Percentiles rank a stretch among this genome's conserved stretches.
Conservation (phyloP, 2,329 filamentous ascomycete species). For the Atkinsonella texensis region DNA sequence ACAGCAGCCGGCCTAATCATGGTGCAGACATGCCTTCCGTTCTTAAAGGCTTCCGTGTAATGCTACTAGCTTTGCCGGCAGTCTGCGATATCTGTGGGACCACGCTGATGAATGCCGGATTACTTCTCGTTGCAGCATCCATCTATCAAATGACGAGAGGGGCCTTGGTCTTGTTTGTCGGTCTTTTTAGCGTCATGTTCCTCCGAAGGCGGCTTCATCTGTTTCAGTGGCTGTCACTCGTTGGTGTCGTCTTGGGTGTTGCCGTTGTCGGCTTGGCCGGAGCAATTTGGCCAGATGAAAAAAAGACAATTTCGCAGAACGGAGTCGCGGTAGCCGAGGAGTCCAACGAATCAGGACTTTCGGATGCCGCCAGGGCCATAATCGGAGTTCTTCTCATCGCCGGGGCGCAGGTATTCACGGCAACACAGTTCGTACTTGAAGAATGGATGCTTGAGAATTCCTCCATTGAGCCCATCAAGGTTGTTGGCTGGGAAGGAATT, state of each 20-base stretch:
- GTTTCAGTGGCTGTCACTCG: constrained; percentile 88
- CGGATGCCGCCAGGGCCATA: constrained; percentile 41
- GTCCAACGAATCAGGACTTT: constrained; percentile 26
- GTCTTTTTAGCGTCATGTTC: constrained; percentile 88
- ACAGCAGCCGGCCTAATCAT: constrained; percentile 15
- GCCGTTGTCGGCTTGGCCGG: constrained; percentile 83
- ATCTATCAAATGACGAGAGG: constrained; percentile 99
- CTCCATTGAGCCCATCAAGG: constrained; percentile 64
- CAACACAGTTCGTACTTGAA: constrained; percentile 90
- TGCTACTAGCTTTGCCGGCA: constrained; percentile 72
- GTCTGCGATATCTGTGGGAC: constrained; percentile 92
- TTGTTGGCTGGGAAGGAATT: constrained; percentile 92
- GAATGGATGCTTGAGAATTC: constrained; percentile 72
- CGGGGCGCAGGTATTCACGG: constrained; percentile 90
- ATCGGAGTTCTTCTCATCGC: constrained; percentile 85
- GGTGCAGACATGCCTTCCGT: constrained; percentile 46
- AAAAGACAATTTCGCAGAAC: constrained; percentile 26
- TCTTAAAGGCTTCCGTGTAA: constrained; percentile 58
- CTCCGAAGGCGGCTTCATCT: constrained; percentile 63
- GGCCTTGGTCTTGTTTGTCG: constrained; percentile 89
- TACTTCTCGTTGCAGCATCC: constrained; percentile 86
- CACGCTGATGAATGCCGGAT: constrained; percentile 91
- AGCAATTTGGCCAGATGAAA: constrained; percentile 60
- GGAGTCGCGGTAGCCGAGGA: constrained; percentile 19
- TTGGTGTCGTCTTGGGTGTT: constrained; percentile 80